Conservation (phyloP, 257 asterid genomes). For the Solanum pimpinellifolium region DNA sequence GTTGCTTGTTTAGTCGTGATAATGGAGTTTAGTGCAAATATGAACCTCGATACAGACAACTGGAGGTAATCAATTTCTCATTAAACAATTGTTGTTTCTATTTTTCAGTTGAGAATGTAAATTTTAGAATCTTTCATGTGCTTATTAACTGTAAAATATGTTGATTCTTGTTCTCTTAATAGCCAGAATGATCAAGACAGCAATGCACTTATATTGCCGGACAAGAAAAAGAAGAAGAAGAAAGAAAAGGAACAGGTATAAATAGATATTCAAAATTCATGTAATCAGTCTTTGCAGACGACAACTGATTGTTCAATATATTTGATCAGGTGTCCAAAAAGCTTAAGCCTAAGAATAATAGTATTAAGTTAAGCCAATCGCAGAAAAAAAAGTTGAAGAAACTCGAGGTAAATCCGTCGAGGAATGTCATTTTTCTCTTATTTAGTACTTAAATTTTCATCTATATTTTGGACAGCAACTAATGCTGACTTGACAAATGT, state of each 20-base stretch:
- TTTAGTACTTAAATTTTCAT: background rate
- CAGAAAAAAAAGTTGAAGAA: conserved; percentile 75
- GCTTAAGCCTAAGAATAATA: conserved; percentile 10
- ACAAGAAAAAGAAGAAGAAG: conserved; percentile 1
- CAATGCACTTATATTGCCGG: background rate
- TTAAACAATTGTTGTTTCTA: background rate
- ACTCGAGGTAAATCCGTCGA: conserved; percentile 44
- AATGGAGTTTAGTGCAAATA: background rate
- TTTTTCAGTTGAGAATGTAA: background rate
- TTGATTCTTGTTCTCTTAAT: background rate
- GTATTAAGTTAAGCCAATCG: conserved; percentile 50
- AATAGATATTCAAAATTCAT: background rate
- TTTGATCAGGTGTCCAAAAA: conserved; percentile 18
- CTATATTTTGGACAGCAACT: background rate
- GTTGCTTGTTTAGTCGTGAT: background rate
- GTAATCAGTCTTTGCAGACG: background rate
- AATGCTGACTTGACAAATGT: conserved; percentile 3
- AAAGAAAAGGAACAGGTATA: background rate
- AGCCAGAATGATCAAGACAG: background rate
- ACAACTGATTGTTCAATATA: background rate
- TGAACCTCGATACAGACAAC: background rate
- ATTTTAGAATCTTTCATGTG: background rate
- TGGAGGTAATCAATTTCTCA: background rate
- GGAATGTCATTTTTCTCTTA: background rate
- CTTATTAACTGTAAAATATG: background rate